These are phyloP conservation scores for Lumnitzera racemosa DNA, from an alignment of 345 rosid genomes.

Conservation along the genomic window DNA sequence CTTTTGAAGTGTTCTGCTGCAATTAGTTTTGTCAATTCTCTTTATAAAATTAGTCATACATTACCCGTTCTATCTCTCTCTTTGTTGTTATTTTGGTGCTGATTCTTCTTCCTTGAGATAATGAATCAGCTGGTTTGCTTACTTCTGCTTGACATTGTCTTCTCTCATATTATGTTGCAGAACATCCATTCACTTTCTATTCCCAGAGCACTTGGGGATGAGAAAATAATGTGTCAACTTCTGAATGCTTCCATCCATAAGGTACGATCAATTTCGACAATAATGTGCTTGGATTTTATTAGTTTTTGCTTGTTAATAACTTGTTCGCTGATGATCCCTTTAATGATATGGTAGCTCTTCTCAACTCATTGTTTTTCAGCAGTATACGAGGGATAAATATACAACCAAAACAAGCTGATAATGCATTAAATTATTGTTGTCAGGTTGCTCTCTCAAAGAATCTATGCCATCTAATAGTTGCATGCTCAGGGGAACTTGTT, in stretches of 20 bases:
- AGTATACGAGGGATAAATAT: neutral
- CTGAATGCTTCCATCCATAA: slow-evolving; percentile 49
- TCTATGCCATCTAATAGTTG: slow-evolving; percentile 67
- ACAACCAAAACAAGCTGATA: slow-evolving; percentile 9
- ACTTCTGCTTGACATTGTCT: slow-evolving; percentile 12
- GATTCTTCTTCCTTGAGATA: neutral
- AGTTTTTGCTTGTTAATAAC: too few relatives aligned
- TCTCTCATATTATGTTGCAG: slow-evolving; percentile 35
- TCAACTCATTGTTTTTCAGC: neutral
- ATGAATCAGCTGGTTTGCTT: slow-evolving; percentile 1
- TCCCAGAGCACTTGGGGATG: slow-evolving; percentile 29
- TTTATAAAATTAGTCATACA: too few relatives aligned
- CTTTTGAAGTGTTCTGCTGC: too few relatives aligned
- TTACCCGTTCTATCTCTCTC: too few relatives aligned
- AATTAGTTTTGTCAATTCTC: too few relatives aligned
- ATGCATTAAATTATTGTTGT: slow-evolving; percentile 15
- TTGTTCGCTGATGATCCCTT: too few relatives aligned
- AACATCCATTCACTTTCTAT: slow-evolving; percentile 59
- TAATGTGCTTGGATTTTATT: too few relatives aligned
- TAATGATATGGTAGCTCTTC: too few relatives aligned
- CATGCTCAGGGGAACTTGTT: slow-evolving; percentile 72
- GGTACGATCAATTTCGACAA: slow-evolving; percentile 27
- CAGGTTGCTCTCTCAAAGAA: slow-evolving; percentile 90
- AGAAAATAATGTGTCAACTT: slow-evolving; percentile 33
- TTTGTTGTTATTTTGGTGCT: neutral